phyloP scores from a whole-genome alignment of 495 filamentous ascomycete species.

The Penicillium samsonianum region DNA sequence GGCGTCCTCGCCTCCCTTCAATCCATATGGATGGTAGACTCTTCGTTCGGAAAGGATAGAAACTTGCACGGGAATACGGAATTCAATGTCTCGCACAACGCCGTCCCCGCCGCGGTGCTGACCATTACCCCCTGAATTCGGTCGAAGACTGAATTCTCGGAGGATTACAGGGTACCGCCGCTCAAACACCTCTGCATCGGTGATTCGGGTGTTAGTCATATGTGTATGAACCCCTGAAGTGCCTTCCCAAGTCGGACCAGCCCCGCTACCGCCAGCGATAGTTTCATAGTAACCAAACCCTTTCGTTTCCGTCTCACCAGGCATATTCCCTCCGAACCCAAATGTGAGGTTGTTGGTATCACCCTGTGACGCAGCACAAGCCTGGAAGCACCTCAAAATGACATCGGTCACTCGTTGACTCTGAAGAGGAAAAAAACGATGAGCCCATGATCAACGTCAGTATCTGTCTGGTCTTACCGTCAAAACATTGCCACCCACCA shows the following conservation, averaged over 20 bases:
- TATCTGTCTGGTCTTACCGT: constrained; percentile 42
- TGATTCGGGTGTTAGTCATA: constrained; percentile 97
- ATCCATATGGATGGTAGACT: constrained; percentile 83
- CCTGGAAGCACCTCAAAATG: constrained; percentile 80
- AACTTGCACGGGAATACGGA: constrained; percentile 65
- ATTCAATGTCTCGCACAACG: constrained; percentile 40
- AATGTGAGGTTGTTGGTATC: constrained; percentile 74
- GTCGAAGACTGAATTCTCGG: constrained; percentile 76
- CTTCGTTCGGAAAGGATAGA: constrained; percentile 83
- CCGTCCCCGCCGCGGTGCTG: constrained; percentile 44
- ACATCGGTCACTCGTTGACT: constrained; percentile 85
- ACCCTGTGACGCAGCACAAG: constrained; percentile 84
- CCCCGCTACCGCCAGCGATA: constrained; percentile 84
- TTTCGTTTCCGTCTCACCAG: constrained; percentile 24
- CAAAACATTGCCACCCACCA: constrained; percentile 88
- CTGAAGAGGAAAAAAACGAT: constrained; percentile 4
- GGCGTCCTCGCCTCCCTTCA: constrained; percentile 77
- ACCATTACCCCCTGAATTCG: constrained; percentile 58
- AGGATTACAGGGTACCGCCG: constrained; percentile 83
- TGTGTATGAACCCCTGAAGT: constrained; percentile 86
- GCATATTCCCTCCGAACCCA: constrained; percentile 41
- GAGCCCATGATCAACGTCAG: not conserved
- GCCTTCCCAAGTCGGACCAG: constrained; percentile 80
- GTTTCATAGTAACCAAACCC: constrained; percentile 96
- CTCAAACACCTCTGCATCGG: constrained; percentile 88